Evolutionary conservation across 306 rosid genomes (phyloP).

Genomic region (Hippophae gyantsensis): DNA sequence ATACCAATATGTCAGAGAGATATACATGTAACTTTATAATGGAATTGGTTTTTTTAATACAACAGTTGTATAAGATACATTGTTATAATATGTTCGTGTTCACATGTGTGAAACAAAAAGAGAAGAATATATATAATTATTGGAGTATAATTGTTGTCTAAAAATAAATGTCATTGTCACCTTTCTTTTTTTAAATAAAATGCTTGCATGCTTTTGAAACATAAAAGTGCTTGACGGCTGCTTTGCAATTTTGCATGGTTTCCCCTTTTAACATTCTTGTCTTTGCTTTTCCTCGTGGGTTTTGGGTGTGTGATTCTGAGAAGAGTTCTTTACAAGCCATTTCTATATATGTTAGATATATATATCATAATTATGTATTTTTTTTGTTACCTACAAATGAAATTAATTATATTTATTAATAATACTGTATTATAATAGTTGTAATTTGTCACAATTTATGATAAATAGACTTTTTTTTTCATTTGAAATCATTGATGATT

Average conservation of each 20-base stretch:
- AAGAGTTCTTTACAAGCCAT: conserved; percentile 8
- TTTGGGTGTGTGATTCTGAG: conserved; percentile 23
- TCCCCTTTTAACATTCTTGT: conserved; percentile 3
- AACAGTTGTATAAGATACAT: no score
- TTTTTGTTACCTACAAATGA: no score
- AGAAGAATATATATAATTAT: no score
- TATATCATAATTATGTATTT: no score
- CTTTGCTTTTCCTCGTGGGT: conserved; percentile 10
- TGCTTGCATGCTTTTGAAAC: conserved; percentile 45
- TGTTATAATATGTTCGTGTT: no score
- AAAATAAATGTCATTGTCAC: conserved; percentile 40
- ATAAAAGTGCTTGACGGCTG: conserved; percentile 31
- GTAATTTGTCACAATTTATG: no score
- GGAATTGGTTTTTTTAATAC: no score
- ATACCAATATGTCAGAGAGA: conserved; percentile 16
- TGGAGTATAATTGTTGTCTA: conserved; percentile 3
- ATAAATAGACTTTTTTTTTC: conserved; percentile 5
- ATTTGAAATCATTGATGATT: neutral
- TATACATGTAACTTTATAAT: no score
- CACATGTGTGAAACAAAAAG: no score
- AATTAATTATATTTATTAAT: no score
- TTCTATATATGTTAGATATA: no score
- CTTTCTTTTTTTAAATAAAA: conserved; percentile 32
- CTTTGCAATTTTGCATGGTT: conserved; percentile 30
- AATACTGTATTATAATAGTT: no score